Evolutionary conservation across 1,139 yeast genomes (phyloP), one percentile per base, ranked within the genome.

Genomic region (Groenewaldozyma sp.): DNA sequence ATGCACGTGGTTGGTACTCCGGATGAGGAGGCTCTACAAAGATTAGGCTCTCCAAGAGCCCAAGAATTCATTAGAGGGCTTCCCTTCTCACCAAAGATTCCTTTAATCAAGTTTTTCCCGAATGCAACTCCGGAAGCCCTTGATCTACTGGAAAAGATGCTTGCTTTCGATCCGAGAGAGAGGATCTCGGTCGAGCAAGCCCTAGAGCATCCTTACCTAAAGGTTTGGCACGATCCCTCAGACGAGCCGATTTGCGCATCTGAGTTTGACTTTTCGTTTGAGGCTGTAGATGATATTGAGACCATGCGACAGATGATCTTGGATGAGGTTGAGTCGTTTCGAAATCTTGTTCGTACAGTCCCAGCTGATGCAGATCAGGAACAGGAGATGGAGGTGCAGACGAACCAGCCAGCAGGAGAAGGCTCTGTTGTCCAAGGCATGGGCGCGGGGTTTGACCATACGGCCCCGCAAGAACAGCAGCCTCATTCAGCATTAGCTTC

Each of bases 181-280:
- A 72, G 98, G 60, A 86, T 91, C 37, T 76, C 93, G 0, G 97
- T 88, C 2, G 87, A 82, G 41, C 82, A 84, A 40, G 97, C 97
- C 0, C 70, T 91, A 44, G 74, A 76, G 46, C 98, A 91, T 61
- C 94, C 95, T 5, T 91, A 91, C 56, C 68, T 91, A 42, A 69
- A 79, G 40, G 81, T 91, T 27, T 91, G 98, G 98, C 97, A 88
- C 59, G 98, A 91, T 56, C 95, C 96, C 2, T 74, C 77, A 24
- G 98, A 91, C 58, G 98, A 91, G 60, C 95, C 95, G 3, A 78
- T 71, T 34, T 87, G 96, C 59, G 78, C 78, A 39, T 67, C 74
- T 3, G 81, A 82, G 53, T 88, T 91, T 60, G 95, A 91, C 58
- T 91, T 91, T 58, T 70, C 84, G 4, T 91, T 91, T 59, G 98